Evolutionary conservation across 495 filamentous ascomycete species (phyloP).

Genomic region (Extremus antarcticus): DNA sequence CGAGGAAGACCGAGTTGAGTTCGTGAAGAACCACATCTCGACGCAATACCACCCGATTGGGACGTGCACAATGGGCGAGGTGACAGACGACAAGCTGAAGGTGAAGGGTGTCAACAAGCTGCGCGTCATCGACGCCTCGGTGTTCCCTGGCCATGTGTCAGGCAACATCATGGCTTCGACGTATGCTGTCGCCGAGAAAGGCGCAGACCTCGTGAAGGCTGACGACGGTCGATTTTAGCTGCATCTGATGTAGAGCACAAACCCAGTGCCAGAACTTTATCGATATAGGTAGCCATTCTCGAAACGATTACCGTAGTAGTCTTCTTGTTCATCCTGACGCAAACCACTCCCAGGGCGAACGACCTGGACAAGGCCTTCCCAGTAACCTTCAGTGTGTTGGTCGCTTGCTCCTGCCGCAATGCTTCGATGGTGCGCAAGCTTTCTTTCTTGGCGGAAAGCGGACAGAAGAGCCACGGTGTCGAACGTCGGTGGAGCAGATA

Average conservation of each 20-base stretch:
- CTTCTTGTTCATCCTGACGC: slow-evolving; percentile 11
- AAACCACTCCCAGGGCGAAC: slow-evolving; percentile 6
- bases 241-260: not conserved
- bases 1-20: slow-evolving; percentile 19
- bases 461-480: slow-evolving; percentile 16
- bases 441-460: slow-evolving; percentile 13
- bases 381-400: slow-evolving; percentile 15
- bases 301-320: slow-evolving; percentile 18
- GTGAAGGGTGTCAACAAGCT: slow-evolving; percentile 25
- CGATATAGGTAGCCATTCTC: slow-evolving; percentile 7
- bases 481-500: not conserved
- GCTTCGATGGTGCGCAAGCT: slow-evolving; percentile 10
- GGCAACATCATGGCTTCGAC: slow-evolving; percentile 23
- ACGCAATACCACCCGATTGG: slow-evolving; percentile 27
- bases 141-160: slow-evolving; percentile 20
- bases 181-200: slow-evolving; percentile 23
- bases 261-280: too few species aligned
- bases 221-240: slow-evolving; percentile 14
- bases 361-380: slow-evolving; percentile 16
- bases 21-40: slow-evolving; percentile 19
- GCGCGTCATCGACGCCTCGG: slow-evolving; percentile 27
- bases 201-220: slow-evolving; percentile 20
- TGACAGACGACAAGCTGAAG: slow-evolving; percentile 25
- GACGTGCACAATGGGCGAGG: slow-evolving; percentile 27
- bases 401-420: slow-evolving; percentile 5